Evolutionary conservation across 345 rosid genomes (phyloP), one percentile per base, ranked within the genome.

Genomic region (Carallia brachiata): DNA sequence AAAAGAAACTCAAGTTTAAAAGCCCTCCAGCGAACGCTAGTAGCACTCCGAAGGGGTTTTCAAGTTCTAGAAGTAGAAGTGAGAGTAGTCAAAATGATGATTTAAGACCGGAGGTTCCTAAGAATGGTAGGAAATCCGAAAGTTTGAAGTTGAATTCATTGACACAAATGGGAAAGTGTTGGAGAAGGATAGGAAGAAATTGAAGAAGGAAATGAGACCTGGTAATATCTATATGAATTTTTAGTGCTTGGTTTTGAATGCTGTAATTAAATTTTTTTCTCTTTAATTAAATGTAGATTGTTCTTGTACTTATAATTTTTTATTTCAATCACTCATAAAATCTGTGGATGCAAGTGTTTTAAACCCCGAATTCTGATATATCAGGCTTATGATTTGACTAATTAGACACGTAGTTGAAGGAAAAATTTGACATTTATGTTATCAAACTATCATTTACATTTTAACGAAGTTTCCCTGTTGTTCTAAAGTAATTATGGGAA

Each of bases 1-100:
- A 84, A 77, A 89, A 85, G 67, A 93, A 88, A 71, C 68, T 69
- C 13, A 88, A 75, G 72, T 89, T 85, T 71, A 82, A 75, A 69
- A 67, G 72, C 16, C 80, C 81, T 1, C 66, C 76, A 0, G 55
- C 36, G 73, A 68, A 60, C 44, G 48, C 65, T 3, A 67, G 68
- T 56, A 52, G 79, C 67, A 68, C 60, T 52, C 82, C 61, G 1
- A 84, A 77, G 78, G 97, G 93, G 6, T 90, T 92, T 70, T 66
- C 78, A 6, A 83, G 84, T 67, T 77, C 53, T 9, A 73, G 50
- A 62, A 57, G 31, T 10, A 6, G 36, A 19, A 65, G 3, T 10
- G 62, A 66, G 10, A 63, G 32, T 31, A 36, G 52, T 52, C 61
- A 4, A 7, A 68, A 68, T 63, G 74, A 34, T 50, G 65, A 55